These are phyloP conservation scores for Kazachstania viticola DNA, from an alignment of 805 yeast genomes.

Conservation along the genomic window DNA sequence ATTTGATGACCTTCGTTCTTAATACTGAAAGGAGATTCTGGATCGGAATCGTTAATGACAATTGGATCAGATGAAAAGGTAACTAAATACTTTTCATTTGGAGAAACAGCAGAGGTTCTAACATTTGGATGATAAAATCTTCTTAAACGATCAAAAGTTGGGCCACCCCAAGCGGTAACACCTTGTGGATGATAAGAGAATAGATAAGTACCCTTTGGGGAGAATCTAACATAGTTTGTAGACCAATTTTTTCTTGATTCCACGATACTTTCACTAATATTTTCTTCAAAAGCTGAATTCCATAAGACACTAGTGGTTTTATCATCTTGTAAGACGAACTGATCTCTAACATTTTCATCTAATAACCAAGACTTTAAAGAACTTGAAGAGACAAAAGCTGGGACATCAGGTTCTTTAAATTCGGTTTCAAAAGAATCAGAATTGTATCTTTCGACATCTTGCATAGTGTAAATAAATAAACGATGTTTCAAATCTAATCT, in stretches of 20 bases:
- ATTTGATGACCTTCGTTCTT: slow-evolving; percentile 88
- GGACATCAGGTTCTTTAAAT: slow-evolving; percentile 60
- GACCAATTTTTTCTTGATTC: slow-evolving; percentile 82
- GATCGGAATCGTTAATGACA: slow-evolving; percentile 46
- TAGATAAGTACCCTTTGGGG: slow-evolving; percentile 86
- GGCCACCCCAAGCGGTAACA: slow-evolving; percentile 93
- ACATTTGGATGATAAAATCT: slow-evolving; percentile 85
- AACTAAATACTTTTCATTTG: slow-evolving; percentile 80
- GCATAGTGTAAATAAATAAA: slow-evolving; percentile 67
- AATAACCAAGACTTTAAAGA: slow-evolving; percentile 85
- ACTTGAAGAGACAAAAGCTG: slow-evolving; percentile 65
- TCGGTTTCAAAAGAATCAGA: slow-evolving; percentile 44
- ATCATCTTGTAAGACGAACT: slow-evolving; percentile 65
- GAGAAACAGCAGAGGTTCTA: slow-evolving; percentile 82
- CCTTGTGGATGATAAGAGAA: slow-evolving; percentile 90
- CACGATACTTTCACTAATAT: slow-evolving; percentile 50
- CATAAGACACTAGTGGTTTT: slow-evolving; percentile 79
- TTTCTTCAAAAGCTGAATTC: slow-evolving; percentile 56
- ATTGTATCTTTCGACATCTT: slow-evolving; percentile 74
- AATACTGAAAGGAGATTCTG: slow-evolving; percentile 69
- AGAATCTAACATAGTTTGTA: slow-evolving; percentile 74
- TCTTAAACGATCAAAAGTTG: slow-evolving; percentile 55
- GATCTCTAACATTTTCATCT: slow-evolving; percentile 84
- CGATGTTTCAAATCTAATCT: slow-evolving; percentile 91
- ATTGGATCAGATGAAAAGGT: slow-evolving; percentile 85